These are phyloP conservation scores for Mariannaea sp. DNA, from an alignment of 2,329 filamentous ascomycete genomes.

Conservation along the genomic window DNA sequence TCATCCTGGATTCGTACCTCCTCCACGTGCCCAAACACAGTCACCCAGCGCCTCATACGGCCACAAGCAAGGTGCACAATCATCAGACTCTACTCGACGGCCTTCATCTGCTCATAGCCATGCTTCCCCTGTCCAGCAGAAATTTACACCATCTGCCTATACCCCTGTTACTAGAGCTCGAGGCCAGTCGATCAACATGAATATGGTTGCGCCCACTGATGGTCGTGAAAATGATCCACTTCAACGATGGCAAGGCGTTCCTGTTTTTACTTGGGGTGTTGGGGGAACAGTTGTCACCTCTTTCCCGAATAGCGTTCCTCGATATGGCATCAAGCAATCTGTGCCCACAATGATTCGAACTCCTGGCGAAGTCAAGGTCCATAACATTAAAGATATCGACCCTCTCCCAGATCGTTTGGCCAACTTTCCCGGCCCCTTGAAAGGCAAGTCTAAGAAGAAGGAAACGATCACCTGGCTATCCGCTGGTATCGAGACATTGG, in stretches of 20 bases:
- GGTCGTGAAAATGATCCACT: constrained; percentile 75
- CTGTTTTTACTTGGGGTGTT: constrained; percentile 86
- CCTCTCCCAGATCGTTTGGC: constrained; percentile 72
- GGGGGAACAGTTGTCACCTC: constrained; percentile 81
- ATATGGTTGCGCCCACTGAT: constrained; percentile 66
- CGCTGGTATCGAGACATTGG: constrained; percentile 74
- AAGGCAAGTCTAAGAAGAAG: constrained; percentile 93
- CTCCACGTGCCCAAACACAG: constrained; percentile 65
- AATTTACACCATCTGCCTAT: constrained; percentile 35
- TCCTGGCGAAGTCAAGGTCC: constrained; percentile 81
- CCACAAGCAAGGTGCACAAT: constrained; percentile 39
- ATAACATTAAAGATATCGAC: constrained; percentile 73
- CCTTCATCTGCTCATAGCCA: constrained; percentile 59
- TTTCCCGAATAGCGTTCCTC: constrained; percentile 86
- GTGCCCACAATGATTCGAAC: constrained; percentile 80
- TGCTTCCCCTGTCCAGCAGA: constrained; percentile 43
- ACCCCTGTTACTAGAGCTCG: constrained; percentile 49
- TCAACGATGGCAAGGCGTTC: constrained; percentile 87
- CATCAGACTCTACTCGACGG: constrained; percentile 53
- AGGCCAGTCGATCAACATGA: constrained; percentile 59
- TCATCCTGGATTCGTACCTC: constrained; percentile 55
- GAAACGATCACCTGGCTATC: constrained; percentile 82
- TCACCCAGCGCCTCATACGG: constrained; percentile 59
- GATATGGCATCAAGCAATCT: constrained; percentile 76
- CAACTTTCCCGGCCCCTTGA: constrained; percentile 89